These are phyloP conservation scores for Colletotrichum gloeosporioides DNA, from an alignment of 2,329 filamentous ascomycete genomes.

Conservation along the genomic window DNA sequence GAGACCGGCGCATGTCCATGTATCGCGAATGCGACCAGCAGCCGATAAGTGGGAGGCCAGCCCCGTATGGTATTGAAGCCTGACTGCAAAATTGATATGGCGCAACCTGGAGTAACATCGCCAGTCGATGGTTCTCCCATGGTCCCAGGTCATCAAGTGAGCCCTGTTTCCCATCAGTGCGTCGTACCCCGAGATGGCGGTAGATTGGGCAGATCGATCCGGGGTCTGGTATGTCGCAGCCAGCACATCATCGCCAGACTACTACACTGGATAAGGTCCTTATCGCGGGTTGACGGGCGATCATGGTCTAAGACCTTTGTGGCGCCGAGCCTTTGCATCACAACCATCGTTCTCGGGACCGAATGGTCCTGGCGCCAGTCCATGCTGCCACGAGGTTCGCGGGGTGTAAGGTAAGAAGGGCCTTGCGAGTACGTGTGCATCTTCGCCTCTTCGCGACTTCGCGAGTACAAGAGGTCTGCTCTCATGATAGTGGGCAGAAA, in stretches of 20 bases:
- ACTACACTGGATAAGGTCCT: not conserved
- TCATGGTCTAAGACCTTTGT: not conserved
- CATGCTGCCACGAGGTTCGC: not conserved
- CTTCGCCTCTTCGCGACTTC: conserved; percentile 1
- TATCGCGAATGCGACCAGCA: not conserved
- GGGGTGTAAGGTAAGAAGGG: not conserved
- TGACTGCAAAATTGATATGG: not conserved
- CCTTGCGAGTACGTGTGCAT: not conserved
- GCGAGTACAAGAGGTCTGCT: not conserved
- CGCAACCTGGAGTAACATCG: not conserved
- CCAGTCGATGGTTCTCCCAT: not conserved
- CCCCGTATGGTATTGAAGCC: not conserved
- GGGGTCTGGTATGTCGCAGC: not conserved
- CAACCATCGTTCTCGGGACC: not conserved
- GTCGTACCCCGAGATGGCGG: not conserved
- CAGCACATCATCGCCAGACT: not conserved
- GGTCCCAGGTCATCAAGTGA: not conserved
- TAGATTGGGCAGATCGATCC: not conserved
- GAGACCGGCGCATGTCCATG: not conserved
- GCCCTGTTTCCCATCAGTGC: not conserved
- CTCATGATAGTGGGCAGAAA: not conserved
- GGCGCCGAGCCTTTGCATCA: conserved; percentile 12
- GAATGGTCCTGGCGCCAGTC: not conserved
- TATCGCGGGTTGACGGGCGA: conserved; percentile 6
- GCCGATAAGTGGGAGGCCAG: not conserved